Evolutionary conservation across 2,329 filamentous ascomycete species (phyloP).

Genomic region (Claviceps cyperi): DNA sequence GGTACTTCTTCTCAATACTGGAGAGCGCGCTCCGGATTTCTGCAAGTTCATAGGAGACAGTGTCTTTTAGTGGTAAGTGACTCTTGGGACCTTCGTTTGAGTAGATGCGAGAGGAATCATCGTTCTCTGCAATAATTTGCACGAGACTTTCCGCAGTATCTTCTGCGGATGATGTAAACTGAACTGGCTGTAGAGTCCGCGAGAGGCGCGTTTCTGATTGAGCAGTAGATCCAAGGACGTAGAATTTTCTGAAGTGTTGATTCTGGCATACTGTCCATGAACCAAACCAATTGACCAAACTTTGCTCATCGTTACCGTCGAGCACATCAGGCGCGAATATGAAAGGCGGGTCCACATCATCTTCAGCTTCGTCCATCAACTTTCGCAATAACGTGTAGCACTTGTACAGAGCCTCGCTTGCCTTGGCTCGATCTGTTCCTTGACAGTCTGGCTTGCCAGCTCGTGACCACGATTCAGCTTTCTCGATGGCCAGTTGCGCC

Average conservation of each 20-base stretch:
- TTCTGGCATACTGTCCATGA: constrained; percentile 38
- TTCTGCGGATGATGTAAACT: neutral
- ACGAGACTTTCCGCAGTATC: no score
- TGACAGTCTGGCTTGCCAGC: neutral
- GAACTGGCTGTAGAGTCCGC: constrained; percentile 9
- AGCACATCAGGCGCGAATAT: constrained; percentile 33
- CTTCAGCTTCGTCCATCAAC: constrained; percentile 8
- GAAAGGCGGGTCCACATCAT: constrained; percentile 18
- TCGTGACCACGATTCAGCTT: constrained; percentile 3
- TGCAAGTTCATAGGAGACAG: neutral
- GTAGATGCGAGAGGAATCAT: neutral
- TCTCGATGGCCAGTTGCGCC: constrained; percentile 13
- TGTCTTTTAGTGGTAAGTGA: neutral
- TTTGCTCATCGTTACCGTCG: constrained; percentile 45
- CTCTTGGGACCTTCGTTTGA: neutral
- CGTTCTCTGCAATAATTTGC: neutral
- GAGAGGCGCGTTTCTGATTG: constrained; percentile 10
- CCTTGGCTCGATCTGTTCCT: constrained; percentile 2
- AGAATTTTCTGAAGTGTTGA: constrained; percentile 38
- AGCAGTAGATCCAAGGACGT: constrained; percentile 34
- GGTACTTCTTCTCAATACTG: neutral
- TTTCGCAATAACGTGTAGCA: constrained; percentile 9
- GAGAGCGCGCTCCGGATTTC: neutral
- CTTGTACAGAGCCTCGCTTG: constrained; percentile 12
- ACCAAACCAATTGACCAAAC: constrained; percentile 48